These are phyloP conservation scores for Blepharisma stoltei DNA, from an alignment of 73 alveolate species.

Conservation along the genomic window DNA sequence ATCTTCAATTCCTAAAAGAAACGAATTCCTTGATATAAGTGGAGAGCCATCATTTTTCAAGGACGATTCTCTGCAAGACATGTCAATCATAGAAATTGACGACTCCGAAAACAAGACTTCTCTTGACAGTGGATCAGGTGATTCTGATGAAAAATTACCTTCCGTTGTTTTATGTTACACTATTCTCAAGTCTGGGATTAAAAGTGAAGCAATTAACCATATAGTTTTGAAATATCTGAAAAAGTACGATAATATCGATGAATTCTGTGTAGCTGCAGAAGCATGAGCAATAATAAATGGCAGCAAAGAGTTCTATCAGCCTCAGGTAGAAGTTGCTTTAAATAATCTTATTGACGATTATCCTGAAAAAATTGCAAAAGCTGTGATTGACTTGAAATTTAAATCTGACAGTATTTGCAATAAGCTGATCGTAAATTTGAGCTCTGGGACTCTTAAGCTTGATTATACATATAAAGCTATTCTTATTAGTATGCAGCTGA, in stretches of 20 bases:
- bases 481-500: neutral
- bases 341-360: neutral
- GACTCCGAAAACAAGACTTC: neutral
- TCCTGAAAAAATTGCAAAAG: neutral
- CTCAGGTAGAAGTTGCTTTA: neutral
- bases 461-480: constrained; percentile 8
- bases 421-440: neutral
- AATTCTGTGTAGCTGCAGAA: constrained; percentile 8
- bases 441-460: neutral
- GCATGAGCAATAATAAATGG: neutral
- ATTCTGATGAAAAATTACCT: neutral
- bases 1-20: neutral
- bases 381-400: constrained; percentile 15
- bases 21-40: constrained; percentile 15
- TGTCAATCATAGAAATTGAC: neutral
- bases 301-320: neutral
- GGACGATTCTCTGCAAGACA: constrained; percentile 4
- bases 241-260: neutral
- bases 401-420: constrained; percentile 8
- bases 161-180: neutral
- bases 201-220: constrained; percentile 8
- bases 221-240: neutral
- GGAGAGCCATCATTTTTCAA: constrained; percentile 20
- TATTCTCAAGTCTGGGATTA: neutral
- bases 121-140: neutral